phyloP scores from a whole-genome alignment of 495 filamentous ascomycete species.

The Cercophora sp. region DNA sequence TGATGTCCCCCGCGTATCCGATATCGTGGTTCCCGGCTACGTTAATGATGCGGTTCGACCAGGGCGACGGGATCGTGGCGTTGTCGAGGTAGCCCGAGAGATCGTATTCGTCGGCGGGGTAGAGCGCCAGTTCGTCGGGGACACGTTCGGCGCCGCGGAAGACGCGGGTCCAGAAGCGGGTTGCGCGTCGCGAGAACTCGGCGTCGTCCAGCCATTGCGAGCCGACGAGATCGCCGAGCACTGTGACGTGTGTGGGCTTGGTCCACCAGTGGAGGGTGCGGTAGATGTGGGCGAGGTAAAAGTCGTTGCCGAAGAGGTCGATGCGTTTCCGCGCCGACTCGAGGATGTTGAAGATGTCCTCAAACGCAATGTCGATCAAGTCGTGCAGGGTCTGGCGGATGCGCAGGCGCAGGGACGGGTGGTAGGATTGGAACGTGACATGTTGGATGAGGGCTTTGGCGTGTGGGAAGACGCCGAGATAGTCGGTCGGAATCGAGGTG shows the following conservation, averaged over 20 bases:
- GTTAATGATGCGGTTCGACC: conserved; percentile 77
- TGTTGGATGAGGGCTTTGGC: conserved; percentile 49
- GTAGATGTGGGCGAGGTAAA: conserved; percentile 90
- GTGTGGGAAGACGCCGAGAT: conserved; percentile 58
- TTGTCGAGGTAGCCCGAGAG: conserved; percentile 46
- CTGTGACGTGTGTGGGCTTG: conserved; percentile 78
- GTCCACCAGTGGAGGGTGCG: conserved; percentile 78
- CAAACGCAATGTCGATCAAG: conserved; percentile 49
- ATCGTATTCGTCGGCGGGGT: conserved; percentile 46
- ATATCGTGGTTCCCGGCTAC: conserved; percentile 94
- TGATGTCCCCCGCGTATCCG: conserved; percentile 90
- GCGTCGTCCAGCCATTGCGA: conserved; percentile 89
- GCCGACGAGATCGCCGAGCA: conserved; percentile 89
- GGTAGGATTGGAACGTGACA: conserved; percentile 39
- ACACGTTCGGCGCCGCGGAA: conserved; percentile 67
- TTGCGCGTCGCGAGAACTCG: conserved; percentile 70
- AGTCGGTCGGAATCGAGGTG: conserved; percentile 64
- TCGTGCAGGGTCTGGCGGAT: conserved; percentile 47
- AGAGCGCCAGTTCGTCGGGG: conserved; percentile 53
- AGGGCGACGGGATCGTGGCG: conserved; percentile 34
- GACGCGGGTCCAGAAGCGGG: conserved; percentile 78
- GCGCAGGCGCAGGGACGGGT: conserved; percentile 41
- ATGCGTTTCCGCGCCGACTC: conserved; percentile 68
- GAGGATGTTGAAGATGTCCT: conserved; percentile 62
- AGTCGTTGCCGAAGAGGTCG: conserved; percentile 90